A percentile compares a stretch with the other conserved stretches of the same genome.
phyloP scores from a whole-genome alignment of 192 early-diverging fungal genomes.

The Diversispora epigaea region DNA sequence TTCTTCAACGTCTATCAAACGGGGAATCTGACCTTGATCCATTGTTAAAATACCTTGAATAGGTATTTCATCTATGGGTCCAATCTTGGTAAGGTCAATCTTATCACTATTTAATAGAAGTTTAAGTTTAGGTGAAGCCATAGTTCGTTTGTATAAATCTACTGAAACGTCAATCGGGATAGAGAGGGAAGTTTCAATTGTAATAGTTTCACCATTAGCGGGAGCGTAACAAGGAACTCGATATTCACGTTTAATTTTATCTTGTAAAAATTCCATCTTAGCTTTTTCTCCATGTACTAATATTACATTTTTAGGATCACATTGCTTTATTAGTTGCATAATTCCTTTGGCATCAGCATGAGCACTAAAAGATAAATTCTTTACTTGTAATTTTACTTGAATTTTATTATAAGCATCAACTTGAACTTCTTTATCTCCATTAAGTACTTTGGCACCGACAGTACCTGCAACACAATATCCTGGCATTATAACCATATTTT shows the following conservation, averaged over 20 bases:
- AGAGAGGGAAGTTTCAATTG: slow-evolving; percentile 64
- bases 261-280: slow-evolving; percentile 83
- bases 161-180: slow-evolving; percentile 60
- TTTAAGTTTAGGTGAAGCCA: slow-evolving; percentile 35
- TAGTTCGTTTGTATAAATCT: slow-evolving; percentile 46
- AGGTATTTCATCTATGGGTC: slow-evolving; percentile 40
- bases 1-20: slow-evolving; percentile 42
- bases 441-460: slow-evolving; percentile 89
- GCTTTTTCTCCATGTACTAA: slow-evolving; percentile 93
- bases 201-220: slow-evolving; percentile 79
- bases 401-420: slow-evolving; percentile 75
- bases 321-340: slow-evolving; percentile 90
- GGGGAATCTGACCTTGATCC: slow-evolving; percentile 41
- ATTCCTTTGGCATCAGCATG: slow-evolving; percentile 99
- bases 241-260: slow-evolving; percentile 80
- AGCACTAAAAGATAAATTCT: slow-evolving; percentile 94
- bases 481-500: slow-evolving; percentile 97
- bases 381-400: slow-evolving; percentile 86
- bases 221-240: slow-evolving; percentile 83
- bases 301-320: slow-evolving; percentile 84
- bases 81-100: slow-evolving; percentile 25
- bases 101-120: slow-evolving; percentile 9
- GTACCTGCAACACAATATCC: slow-evolving; percentile 98
- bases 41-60: slow-evolving; percentile 49
- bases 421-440: slow-evolving; percentile 82